Conservation (phyloP, 2,329 filamentous ascomycete species). For the Aspergillus aculeatinus region DNA sequence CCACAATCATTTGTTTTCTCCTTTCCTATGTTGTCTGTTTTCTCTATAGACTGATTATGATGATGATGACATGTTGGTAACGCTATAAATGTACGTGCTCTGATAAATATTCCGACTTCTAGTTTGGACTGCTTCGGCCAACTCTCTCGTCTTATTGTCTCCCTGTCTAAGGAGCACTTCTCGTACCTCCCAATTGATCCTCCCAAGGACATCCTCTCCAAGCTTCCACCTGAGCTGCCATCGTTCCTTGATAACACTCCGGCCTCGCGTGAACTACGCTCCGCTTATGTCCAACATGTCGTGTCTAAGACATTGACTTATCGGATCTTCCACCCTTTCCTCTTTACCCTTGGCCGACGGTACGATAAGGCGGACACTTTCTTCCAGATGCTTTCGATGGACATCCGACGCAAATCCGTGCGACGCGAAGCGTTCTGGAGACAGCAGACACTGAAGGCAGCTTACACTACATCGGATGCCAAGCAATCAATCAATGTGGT, state of each 20-base stretch:
- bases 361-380: conserved; percentile 58
- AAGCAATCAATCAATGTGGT: conserved; percentile 58
- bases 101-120: conserved; percentile 38
- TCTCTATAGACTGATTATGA: conserved; percentile 26
- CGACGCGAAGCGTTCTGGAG: conserved; percentile 59
- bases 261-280: conserved; percentile 53
- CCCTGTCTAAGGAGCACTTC: conserved; percentile 54
- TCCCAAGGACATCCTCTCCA: conserved; percentile 51
- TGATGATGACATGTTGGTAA: conserved; percentile 29
- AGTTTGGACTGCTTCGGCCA: conserved; percentile 55
- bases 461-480: conserved; percentile 57
- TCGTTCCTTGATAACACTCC: conserved; percentile 55
- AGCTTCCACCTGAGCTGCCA: conserved; percentile 54
- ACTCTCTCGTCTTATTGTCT: conserved; percentile 52
- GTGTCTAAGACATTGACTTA: conserved; percentile 57
- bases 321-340: conserved; percentile 58
- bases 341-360: conserved; percentile 55
- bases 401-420: conserved; percentile 57
- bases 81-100: conserved; percentile 45
- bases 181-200: conserved; percentile 52
- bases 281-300: conserved; percentile 56
- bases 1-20: conserved; percentile 17
- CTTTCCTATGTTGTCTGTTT: conserved; percentile 19
- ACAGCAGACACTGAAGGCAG: conserved; percentile 57
- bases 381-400: conserved; percentile 55